Evolutionary conservation across 1,139 yeast species (phyloP), one percentile per base, ranked within the genome.

Genomic region (Pichia sp.): DNA sequence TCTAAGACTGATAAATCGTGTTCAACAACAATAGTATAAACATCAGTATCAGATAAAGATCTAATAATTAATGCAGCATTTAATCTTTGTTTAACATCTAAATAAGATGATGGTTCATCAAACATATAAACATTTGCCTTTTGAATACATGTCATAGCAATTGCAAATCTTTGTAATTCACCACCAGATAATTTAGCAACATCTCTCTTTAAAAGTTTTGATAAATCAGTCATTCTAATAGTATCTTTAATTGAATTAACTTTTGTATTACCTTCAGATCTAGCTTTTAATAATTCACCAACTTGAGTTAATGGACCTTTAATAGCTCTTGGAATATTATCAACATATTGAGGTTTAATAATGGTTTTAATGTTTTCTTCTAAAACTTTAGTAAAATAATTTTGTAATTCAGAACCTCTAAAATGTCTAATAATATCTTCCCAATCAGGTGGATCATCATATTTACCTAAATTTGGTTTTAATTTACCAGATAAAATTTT

Each of bases 401-500:
- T 91, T 66, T 91, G 98, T 65, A 91, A 76, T 67, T 91, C 98
- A 35, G 95, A 85, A 50, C 98, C 98, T 72, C 98, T 81, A 72
- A 88, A 91, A 62, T 88, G 74, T 56, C 70, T 83, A 56, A 91
- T 76, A 55, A 91, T 87, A 46, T 86, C 97, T 62, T 82, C 84
- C 98, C 98, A 91, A 64, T 85, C 93, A 22, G 98, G 98, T 34
- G 98, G 97, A 60, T 85, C 83, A 53, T 89, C 97, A 62, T 72
- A 91, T 58, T 80, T 76, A 43, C 98, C 98, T 64, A 91, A 71
- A 63, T 91, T 91, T 51, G 98, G 98, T 67, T 89, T 91, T 65
- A 89, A 94, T 66, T 89, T 91, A 61, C 97, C 98, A n/a, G 97
- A 95, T 55, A 91, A 76, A 61, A 91, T 89, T 69, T 91, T 91